phyloP scores from a whole-genome alignment of 345 rosid genomes.

The thale cress (Arabidopsis thaliana) region DNA sequence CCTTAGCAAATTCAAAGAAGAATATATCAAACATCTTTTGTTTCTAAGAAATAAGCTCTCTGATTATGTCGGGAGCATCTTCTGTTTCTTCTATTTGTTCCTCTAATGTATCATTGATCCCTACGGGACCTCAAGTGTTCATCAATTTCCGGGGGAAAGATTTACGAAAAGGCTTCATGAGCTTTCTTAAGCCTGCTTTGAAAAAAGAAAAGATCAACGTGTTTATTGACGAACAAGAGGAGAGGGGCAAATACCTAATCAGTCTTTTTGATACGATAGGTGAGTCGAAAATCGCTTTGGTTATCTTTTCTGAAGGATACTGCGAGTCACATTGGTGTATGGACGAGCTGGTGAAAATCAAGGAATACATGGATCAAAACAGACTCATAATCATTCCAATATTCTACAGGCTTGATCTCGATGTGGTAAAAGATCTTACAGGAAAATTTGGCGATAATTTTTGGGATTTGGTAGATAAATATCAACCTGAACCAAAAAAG shows the following conservation, averaged over 20 bases:
- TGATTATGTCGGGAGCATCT: too few relatives aligned
- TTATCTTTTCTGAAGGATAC: constrained; percentile 2
- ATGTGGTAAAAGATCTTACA: neutral
- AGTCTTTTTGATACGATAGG: neutral
- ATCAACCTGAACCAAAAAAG: neutral
- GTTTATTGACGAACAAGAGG: neutral
- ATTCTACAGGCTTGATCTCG: neutral
- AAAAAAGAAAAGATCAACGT: neutral
- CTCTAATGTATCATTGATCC: neutral
- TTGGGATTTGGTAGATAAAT: neutral
- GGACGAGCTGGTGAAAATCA: neutral
- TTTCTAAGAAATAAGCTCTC: too few relatives aligned
- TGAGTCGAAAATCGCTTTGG: neutral
- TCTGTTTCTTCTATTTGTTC: too few relatives aligned
- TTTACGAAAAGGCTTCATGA: neutral
- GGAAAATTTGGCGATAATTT: neutral
- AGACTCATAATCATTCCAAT: neutral
- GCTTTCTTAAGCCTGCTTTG: neutral
- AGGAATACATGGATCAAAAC: constrained; percentile 5
- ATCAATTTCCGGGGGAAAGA: constrained; percentile 8
- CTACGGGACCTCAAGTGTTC: constrained; percentile 19
- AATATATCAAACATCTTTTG: too few relatives aligned
- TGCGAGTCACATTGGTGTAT: neutral
- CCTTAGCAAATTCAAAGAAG: too few relatives aligned
- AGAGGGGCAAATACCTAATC: neutral